These are phyloP conservation scores for Mediolabrus comicus DNA, from an alignment of 108 stramenopile species.

Conservation along the genomic window DNA sequence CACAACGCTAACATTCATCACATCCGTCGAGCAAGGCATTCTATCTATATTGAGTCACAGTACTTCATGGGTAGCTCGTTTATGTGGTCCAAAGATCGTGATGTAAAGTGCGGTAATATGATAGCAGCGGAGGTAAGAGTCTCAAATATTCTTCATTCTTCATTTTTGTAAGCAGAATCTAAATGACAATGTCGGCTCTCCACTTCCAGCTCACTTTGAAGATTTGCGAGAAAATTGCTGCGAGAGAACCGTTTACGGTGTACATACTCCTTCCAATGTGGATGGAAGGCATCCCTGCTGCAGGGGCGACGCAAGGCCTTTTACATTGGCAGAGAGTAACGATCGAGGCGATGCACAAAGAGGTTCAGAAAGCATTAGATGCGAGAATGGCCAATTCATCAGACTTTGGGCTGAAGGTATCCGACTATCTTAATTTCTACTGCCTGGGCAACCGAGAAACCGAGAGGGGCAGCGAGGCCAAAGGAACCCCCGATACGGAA, in stretches of 20 bases:
- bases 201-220: conserved; percentile 50
- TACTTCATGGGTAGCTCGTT: conserved; percentile 56
- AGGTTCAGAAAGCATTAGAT: conserved; percentile 32
- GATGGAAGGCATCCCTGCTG: conserved; percentile 54
- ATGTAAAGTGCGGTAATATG: conserved; percentile 54
- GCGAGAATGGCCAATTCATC: conserved; percentile 36
- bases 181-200: too few species aligned
- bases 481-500: conserved; percentile 16
- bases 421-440: conserved; percentile 54
- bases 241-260: conserved; percentile 56
- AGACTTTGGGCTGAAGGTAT: conserved; percentile 34
- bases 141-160: too few species aligned
- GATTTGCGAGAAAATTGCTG: conserved; percentile 63
- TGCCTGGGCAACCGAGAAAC: conserved; percentile 47
- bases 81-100: conserved; percentile 41
- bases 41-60: conserved; percentile 62
- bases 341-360: conserved; percentile 51
- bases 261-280: conserved; percentile 66
- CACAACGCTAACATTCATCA: conserved; percentile 45
- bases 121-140: too few species aligned
- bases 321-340: conserved; percentile 50
- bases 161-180: too few species aligned
- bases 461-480: conserved; percentile 38
- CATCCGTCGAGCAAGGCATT: conserved; percentile 57
- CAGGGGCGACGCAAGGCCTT: conserved; percentile 46